Evolutionary conservation across 108 stramenopile genomes (phyloP).

Genomic region (Chaetoceros muelleri): DNA sequence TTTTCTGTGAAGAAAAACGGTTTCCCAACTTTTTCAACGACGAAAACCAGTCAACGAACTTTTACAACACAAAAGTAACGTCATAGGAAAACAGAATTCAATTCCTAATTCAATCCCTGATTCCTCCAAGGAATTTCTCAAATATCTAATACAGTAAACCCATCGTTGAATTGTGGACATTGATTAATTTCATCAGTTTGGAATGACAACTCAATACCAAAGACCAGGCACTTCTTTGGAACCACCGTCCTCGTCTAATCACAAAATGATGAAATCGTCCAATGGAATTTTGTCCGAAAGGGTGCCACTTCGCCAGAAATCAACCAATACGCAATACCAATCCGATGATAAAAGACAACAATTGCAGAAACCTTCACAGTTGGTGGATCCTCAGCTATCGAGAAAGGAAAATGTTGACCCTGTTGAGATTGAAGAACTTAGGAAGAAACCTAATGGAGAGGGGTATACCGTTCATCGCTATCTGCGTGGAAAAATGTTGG

Average conservation of each 20-base stretch:
- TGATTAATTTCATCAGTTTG: background rate
- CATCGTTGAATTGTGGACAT: background rate
- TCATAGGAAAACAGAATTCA: too few relatives aligned
- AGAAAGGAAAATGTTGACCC: background rate
- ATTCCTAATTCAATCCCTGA: too few relatives aligned
- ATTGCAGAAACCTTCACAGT: too few relatives aligned
- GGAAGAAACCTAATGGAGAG: slow-evolving; percentile 61
- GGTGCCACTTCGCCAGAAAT: background rate
- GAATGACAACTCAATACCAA: slow-evolving; percentile 1
- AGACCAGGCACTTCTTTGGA: background rate
- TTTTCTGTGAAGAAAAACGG: too few relatives aligned
- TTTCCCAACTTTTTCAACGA: too few relatives aligned
- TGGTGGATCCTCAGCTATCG: background rate
- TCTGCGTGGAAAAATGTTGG: slow-evolving; percentile 66
- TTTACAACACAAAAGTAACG: too few relatives aligned
- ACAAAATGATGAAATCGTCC: background rate
- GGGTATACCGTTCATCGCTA: slow-evolving; percentile 79
- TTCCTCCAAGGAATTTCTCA: too few relatives aligned
- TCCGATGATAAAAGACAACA: background rate
- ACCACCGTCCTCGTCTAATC: background rate
- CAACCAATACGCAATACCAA: background rate
- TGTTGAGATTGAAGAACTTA: slow-evolving; percentile 51
- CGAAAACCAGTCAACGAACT: too few relatives aligned
- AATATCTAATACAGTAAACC: too few relatives aligned
- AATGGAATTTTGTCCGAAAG: background rate